These are phyloP conservation scores for Trichoderma asperelloides DNA, from an alignment of 495 filamentous ascomycete genomes.

Conservation along the genomic window DNA sequence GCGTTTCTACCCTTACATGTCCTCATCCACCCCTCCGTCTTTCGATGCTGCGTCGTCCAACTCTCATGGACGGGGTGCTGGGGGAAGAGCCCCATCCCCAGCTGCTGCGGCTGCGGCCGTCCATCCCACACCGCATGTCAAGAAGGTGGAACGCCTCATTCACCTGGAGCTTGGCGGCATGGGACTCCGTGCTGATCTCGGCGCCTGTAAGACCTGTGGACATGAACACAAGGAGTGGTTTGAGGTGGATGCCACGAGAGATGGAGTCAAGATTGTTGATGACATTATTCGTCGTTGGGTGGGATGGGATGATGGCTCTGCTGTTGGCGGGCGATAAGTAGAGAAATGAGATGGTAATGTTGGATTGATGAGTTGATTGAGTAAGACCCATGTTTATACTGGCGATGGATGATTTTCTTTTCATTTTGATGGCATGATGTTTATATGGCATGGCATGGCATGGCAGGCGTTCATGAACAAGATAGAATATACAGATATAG, in stretches of 20 bases:
- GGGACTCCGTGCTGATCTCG: conserved; percentile 45
- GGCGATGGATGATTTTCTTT: not conserved
- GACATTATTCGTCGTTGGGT: conserved; percentile 82
- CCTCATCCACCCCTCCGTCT: conserved; percentile 17
- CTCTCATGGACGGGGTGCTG: not conserved
- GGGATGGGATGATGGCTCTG: conserved; percentile 51
- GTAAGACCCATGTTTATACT: not conserved
- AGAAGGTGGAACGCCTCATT: conserved; percentile 84
- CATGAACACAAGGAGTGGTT: conserved; percentile 95
- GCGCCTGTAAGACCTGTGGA: conserved; percentile 66
- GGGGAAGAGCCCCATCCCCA: conserved; percentile 26
- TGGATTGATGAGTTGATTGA: not conserved
- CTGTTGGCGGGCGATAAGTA: not conserved
- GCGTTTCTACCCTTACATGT: conserved; percentile 81
- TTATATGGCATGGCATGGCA: not conserved
- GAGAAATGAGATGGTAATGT: not conserved
- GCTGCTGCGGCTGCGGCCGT: conserved; percentile 20
- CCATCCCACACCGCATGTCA: conserved; percentile 74
- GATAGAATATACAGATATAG: too few relatives aligned
- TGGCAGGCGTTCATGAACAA: not conserved
- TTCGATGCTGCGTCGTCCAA: not conserved
- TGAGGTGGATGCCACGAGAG: conserved; percentile 67
- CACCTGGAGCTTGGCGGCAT: conserved; percentile 75
- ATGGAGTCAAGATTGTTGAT: conserved; percentile 68
- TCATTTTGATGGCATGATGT: not conserved